phyloP scores from a whole-genome alignment of 2,329 filamentous ascomycete genomes.

The Acrocalymma vagum region DNA sequence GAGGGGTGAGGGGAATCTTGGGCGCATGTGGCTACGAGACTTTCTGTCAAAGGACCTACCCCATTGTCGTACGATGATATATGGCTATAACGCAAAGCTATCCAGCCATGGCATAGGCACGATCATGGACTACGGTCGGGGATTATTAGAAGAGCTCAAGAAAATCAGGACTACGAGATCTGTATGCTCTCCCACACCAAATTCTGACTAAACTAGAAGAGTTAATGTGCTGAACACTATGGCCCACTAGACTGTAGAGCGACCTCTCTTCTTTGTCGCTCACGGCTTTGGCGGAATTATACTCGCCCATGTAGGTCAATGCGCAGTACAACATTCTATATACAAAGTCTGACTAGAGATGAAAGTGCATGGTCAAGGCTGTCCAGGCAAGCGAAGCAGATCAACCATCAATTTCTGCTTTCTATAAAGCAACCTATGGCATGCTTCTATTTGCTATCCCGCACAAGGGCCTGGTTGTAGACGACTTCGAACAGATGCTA shows the following conservation, averaged over 20 bases:
- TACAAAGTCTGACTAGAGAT: slow-evolving; percentile 3
- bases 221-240: slow-evolving; percentile 25
- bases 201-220: slow-evolving; percentile 24
- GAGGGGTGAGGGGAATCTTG: slow-evolving; percentile 7
- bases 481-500: slow-evolving; percentile 13
- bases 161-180: slow-evolving; percentile 8
- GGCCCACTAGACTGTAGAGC: slow-evolving; percentile 28
- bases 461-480: slow-evolving; percentile 13
- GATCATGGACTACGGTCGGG: slow-evolving; percentile 22
- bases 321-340: not conserved
- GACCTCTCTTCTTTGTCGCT: slow-evolving; percentile 19
- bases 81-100: slow-evolving; percentile 47
- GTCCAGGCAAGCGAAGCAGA: slow-evolving; percentile 5
- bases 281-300: slow-evolving; percentile 39
- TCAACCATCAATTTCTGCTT: slow-evolving; percentile 4
- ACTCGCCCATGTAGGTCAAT: slow-evolving; percentile 28
- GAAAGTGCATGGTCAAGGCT: slow-evolving; percentile 13
- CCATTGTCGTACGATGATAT: slow-evolving; percentile 26
- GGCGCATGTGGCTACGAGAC: slow-evolving; percentile 9
- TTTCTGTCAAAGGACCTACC: slow-evolving; percentile 13
- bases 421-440: slow-evolving; percentile 15
- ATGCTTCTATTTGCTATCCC: slow-evolving; percentile 17
- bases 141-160: slow-evolving; percentile 13
- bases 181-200: slow-evolving; percentile 19
- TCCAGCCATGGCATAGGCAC: slow-evolving; percentile 29